Evolutionary conservation across 108 stramenopile genomes (phyloP), one percentile per base, ranked within the genome.

Genomic region (Discostella stelligeroides): DNA sequence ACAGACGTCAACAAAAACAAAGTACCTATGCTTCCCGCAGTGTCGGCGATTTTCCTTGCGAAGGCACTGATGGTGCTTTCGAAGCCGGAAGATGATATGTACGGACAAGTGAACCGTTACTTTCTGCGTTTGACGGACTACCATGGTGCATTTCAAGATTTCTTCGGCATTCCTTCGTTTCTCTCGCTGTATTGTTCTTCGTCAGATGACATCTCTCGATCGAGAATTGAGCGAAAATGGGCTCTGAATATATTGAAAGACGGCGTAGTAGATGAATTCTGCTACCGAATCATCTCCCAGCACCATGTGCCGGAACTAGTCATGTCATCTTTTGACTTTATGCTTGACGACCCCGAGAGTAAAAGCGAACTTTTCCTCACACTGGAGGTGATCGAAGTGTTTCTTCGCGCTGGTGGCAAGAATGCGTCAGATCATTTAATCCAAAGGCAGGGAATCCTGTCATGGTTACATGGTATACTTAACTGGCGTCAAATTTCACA

Each of bases 111-210:
- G 41, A 94, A 94, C 68, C 74, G 82, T n/a, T 90, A 82, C 60
- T 94, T 92, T 66, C 72, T 94, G 17, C 80, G 86, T 30, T 68
- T 76, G 18, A 82, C 82, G 21, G 68, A 72, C 29, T 75, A 86
- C 63, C 86, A 88, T 59, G 93, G 93, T 14, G 93, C 93, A 41
- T 90, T 89, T 64, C 84, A 87, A 54, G 90, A 94, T 69, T 73
- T 82, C 63, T 80, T 79, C 54, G 80, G 81, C n/a, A 72, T 94
- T 27, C 93, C 93, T 24, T 69, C 78, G 41, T 94, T 94, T 68
- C 84, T 94, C 4, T 79, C 89, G n/a, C 57, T 92, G 10, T 94
- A 90, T 72, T 94, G 90, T 53, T 90, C 90, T 6, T 64, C 84
- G 13, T 63, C 81, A 0, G 85, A 88, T 41, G 85, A 86, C 11